A percentile compares a stretch with the other conserved stretches of the same genome.
These are phyloP conservation scores for Fusarium dimerum DNA, from an alignment of 2,329 filamentous ascomycete species.

Conservation along the genomic window DNA sequence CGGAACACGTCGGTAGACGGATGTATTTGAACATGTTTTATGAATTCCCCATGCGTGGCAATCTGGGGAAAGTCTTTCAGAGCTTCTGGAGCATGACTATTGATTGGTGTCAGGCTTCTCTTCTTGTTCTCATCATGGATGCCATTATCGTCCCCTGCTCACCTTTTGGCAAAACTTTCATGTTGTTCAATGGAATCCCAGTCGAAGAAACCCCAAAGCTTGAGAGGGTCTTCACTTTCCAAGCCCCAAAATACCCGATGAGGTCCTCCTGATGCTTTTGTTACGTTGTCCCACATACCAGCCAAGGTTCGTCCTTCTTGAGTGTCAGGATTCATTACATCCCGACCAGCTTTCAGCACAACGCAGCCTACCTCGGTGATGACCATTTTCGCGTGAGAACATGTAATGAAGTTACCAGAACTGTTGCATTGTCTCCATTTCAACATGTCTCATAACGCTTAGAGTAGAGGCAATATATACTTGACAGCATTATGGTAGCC, in stretches of 20 bases:
- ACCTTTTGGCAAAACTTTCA: conserved; percentile 2
- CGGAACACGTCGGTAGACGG: conserved; percentile 8
- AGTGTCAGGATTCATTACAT: conserved; percentile 7
- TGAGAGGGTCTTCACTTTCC: neutral
- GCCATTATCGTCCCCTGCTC: neutral
- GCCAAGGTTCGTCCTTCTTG: conserved; percentile 2
- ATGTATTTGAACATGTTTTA: conserved; percentile 6
- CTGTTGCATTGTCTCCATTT: too few relatives aligned
- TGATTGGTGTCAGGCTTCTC: neutral
- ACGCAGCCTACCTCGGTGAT: conserved; percentile 12
- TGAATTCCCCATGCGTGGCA: conserved; percentile 7
- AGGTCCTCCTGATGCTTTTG: conserved; percentile 2
- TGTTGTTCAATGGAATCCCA: conserved; percentile 13
- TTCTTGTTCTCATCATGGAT: neutral
- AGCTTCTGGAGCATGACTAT: conserved; percentile 6
- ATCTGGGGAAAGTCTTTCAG: conserved; percentile 12
- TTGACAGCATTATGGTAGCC: too few relatives aligned
- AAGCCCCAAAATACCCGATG: conserved; percentile 9
- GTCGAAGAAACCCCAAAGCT: conserved; percentile 14
- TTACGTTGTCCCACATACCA: neutral
- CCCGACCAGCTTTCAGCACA: conserved; percentile 4
- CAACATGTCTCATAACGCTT: too few relatives aligned
- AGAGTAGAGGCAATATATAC: too few relatives aligned
- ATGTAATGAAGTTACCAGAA: too few relatives aligned
- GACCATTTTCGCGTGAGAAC: neutral